Percentiles rank a stretch among this genome's conserved stretches.
Conservation (phyloP, 2,329 filamentous ascomycete genomes). For the Hymenoscyphus salicellus region DNA sequence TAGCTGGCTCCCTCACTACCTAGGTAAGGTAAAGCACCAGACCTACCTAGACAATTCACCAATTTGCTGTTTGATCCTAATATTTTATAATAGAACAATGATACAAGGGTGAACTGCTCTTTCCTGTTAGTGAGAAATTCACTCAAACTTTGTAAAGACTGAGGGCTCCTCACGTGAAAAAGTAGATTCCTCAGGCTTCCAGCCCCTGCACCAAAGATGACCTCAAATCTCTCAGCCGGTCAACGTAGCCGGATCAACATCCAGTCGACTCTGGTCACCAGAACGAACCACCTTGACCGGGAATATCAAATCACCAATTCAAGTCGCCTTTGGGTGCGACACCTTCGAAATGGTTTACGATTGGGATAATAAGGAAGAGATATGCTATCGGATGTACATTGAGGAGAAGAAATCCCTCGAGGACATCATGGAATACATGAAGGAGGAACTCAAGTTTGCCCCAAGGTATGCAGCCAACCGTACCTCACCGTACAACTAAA, state of each 20-base stretch:
- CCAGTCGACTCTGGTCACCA: slow-evolving; percentile 22
- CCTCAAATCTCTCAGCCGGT: neutral
- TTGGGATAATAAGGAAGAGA: slow-evolving; percentile 64
- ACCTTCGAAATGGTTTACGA: slow-evolving; percentile 51
- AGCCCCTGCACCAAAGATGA: neutral
- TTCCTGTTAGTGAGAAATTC: too few species aligned
- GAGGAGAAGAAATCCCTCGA: slow-evolving; percentile 69
- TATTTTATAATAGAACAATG: too few species aligned
- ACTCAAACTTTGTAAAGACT: neutral
- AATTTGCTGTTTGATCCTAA: too few species aligned
- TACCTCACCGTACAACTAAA: slow-evolving; percentile 27
- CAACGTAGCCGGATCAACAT: neutral
- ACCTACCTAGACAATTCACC: too few species aligned
- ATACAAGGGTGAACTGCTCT: too few species aligned
- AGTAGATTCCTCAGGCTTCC: neutral
- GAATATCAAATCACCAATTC: slow-evolving; percentile 8
- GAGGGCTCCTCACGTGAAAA: neutral
- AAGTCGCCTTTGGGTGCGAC: slow-evolving; percentile 9
- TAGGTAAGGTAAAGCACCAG: too few species aligned
- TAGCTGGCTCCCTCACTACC: too few species aligned
- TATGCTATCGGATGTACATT: slow-evolving; percentile 72
- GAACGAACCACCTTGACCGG: slow-evolving; percentile 20
- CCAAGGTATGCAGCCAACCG: slow-evolving; percentile 57
- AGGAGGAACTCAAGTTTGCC: slow-evolving; percentile 60
- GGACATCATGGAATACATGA: slow-evolving; percentile 72